Percentiles rank a stretch among this genome's conserved stretches.
phyloP scores from a whole-genome alignment of 1,284 basidiomycete genomes.

The Rhizoctonia solani region DNA sequence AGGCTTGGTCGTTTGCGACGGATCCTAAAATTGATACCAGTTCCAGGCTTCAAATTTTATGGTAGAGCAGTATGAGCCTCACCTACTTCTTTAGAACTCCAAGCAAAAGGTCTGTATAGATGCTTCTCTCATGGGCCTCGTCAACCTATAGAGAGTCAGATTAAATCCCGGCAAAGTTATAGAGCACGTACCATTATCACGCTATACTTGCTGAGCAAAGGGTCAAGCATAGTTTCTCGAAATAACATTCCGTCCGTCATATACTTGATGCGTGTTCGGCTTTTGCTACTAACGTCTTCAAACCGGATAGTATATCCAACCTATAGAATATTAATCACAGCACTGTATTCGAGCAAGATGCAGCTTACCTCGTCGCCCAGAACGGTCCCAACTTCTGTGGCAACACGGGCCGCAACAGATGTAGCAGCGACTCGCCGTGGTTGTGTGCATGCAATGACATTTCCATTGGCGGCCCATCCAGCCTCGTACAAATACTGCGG shows the following conservation, averaged over 20 bases:
- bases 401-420: conserved; percentile 88
- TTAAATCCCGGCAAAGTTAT: conserved; percentile 3
- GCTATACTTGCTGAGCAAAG: conserved; percentile 86
- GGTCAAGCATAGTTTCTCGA: conserved; percentile 89
- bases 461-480: conserved; percentile 81
- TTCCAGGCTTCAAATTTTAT: conserved; percentile 45
- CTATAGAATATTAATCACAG: conserved; percentile 47
- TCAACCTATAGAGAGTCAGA: conserved; percentile 68
- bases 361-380: conserved; percentile 85
- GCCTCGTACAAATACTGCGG: conserved; percentile 93
- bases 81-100: conserved; percentile 88
- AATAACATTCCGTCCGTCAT: conserved; percentile 99
- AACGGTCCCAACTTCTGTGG: conserved; percentile 82
- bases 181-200: conserved; percentile 81
- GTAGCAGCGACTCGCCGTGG: conserved; percentile 95
- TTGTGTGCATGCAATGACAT: conserved; percentile 88
- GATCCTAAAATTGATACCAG: conserved; percentile 59
- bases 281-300: conserved; percentile 85
- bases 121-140: conserved; percentile 94
- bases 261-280: conserved; percentile 89
- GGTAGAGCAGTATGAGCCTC: neutral
- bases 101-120: conserved; percentile 92
- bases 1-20: conserved; percentile 86
- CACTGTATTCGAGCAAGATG: conserved; percentile 2
- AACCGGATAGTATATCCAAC: conserved; percentile 98